Evolutionary conservation across 1,139 yeast species (phyloP).

Genomic region (Saccharomyces hybrid): DNA sequence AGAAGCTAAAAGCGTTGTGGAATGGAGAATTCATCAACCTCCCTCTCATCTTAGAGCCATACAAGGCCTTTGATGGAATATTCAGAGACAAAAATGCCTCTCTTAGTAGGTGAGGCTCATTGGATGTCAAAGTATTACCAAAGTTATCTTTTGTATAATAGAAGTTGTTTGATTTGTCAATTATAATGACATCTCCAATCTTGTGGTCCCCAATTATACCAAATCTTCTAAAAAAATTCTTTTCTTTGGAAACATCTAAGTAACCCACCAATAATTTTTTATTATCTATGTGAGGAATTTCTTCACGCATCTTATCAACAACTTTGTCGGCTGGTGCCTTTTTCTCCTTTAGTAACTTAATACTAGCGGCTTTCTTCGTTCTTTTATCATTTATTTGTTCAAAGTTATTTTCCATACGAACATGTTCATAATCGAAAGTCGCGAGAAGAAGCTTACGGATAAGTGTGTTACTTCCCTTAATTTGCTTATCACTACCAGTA

Average conservation of each 20-base stretch:
- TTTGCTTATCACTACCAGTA: conserved; percentile 33
- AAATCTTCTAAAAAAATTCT: conserved; percentile 31
- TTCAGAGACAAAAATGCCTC: conserved; percentile 18
- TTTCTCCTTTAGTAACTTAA: conserved; percentile 38
- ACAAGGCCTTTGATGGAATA: conserved; percentile 14
- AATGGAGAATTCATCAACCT: conserved; percentile 41
- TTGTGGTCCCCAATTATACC: conserved; percentile 38
- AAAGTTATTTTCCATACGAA: conserved; percentile 41
- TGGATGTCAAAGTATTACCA: conserved; percentile 28
- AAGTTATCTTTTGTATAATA: conserved; percentile 33
- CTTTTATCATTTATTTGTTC: conserved; percentile 37
- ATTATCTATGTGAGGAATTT: conserved; percentile 40
- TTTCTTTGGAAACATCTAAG: conserved; percentile 42
- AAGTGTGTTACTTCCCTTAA: conserved; percentile 17
- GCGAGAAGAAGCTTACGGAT: conserved; percentile 41
- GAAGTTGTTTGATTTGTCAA: conserved; percentile 32
- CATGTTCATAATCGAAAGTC: conserved; percentile 47
- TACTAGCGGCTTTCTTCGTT: conserved; percentile 37
- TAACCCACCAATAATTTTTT: conserved; percentile 45
- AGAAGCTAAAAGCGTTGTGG: conserved; percentile 20
- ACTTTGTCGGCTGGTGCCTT: conserved; percentile 38
- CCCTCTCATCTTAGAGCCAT: conserved; percentile 5
- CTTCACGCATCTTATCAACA: conserved; percentile 42
- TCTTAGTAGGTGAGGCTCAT: conserved; percentile 11
- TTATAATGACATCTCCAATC: conserved; percentile 42